These are phyloP conservation scores for Leccinellum albellum DNA, from an alignment of 768 basidiomycete species.

Conservation along the genomic window DNA sequence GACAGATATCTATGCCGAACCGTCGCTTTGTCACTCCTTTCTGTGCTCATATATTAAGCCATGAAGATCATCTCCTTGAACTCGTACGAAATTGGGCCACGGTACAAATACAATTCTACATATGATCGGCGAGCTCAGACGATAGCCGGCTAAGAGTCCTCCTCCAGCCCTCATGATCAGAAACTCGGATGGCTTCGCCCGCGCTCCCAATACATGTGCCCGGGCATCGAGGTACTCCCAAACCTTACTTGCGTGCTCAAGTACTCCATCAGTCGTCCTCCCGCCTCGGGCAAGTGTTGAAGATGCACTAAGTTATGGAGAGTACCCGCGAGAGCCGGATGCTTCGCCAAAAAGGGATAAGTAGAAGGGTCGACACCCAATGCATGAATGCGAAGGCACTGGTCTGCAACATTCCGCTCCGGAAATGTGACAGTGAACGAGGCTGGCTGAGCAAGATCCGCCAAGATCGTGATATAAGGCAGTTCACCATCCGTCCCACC, in stretches of 20 bases:
- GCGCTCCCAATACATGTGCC: constrained; percentile 7
- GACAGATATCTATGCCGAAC: too few relatives aligned
- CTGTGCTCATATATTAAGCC: too few relatives aligned
- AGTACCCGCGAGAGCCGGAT: neutral
- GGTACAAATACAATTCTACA: too few relatives aligned
- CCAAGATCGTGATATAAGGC: constrained; percentile 11
- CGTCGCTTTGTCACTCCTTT: too few relatives aligned
- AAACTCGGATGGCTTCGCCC: neutral
- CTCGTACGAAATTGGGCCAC: too few relatives aligned
- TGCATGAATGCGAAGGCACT: constrained; percentile 7
- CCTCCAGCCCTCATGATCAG: neutral
- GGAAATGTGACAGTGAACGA: constrained; percentile 5
- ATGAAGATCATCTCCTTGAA: too few relatives aligned
- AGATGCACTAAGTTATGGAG: neutral
- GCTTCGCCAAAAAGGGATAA: constrained; percentile 6
- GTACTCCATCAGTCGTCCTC: neutral
- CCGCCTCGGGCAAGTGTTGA: neutral
- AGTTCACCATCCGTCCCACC: neutral
- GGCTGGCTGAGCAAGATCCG: neutral
- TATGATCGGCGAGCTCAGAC: too few relatives aligned
- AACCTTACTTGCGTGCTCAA: constrained; percentile 2
- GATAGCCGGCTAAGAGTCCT: too few relatives aligned
- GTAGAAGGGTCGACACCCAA: neutral
- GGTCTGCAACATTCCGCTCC: neutral
- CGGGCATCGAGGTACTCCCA: neutral